Conservation (phyloP, 106 monocot genomes). For the Ottelia alismoides region DNA sequence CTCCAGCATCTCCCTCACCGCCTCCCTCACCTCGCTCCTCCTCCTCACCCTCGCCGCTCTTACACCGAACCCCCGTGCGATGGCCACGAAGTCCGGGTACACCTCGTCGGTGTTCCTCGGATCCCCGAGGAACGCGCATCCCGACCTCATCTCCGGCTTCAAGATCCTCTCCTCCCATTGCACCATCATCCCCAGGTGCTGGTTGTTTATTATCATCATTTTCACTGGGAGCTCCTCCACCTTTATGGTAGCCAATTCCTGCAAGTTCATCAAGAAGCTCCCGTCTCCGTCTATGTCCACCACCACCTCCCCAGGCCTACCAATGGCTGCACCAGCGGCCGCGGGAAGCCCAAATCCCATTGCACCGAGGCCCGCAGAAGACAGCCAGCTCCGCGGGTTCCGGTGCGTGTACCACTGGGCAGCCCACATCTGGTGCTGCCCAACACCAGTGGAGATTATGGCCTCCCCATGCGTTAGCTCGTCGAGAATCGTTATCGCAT, state of each 20-base stretch:
- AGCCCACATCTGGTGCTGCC: conserved; percentile 98
- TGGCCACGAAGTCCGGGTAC: conserved; percentile 71
- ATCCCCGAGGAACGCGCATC: conserved; percentile 73
- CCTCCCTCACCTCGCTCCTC: conserved; percentile 53
- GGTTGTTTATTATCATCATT: conserved; percentile 78
- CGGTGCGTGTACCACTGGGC: conserved; percentile 72
- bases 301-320: conserved; percentile 60
- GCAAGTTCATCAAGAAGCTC: conserved; percentile 85
- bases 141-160: conserved; percentile 73
- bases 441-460: conserved; percentile 79
- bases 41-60: conserved; percentile 58
- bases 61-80: conserved; percentile 67
- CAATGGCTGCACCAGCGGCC: conserved; percentile 89
- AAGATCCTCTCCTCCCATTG: conserved; percentile 94
- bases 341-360: conserved; percentile 97
- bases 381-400: conserved; percentile 62
- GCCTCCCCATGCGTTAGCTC: conserved; percentile 82
- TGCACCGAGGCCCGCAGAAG: conserved; percentile 73
- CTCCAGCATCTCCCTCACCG: conserved; percentile 65
- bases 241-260: conserved; percentile 69
- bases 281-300: conserved; percentile 93
- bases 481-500: conserved; percentile 61
- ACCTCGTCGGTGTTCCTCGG: conserved; percentile 48
- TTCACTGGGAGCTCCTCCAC: conserved; percentile 80
- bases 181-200: conserved; percentile 93